phyloP scores from a whole-genome alignment of 2,329 filamentous ascomycete species.

The Monosporascus ibericus region DNA sequence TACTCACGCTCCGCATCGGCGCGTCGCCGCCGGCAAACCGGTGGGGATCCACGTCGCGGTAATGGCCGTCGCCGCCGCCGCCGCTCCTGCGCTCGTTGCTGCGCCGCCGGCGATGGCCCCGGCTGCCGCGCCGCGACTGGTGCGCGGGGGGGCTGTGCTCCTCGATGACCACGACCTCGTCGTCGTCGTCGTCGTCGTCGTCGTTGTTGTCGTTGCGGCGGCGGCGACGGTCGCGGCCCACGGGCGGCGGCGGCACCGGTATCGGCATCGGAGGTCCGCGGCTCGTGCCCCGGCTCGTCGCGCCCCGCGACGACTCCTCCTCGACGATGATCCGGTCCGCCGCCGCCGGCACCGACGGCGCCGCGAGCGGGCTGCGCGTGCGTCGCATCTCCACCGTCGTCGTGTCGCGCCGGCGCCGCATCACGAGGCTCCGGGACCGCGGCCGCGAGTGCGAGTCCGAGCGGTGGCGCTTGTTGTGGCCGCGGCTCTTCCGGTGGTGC shows the following conservation, averaged over 20 bases:
- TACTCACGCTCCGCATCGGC: conserved; percentile 24
- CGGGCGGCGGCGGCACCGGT: background rate
- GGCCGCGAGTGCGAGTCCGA: background rate
- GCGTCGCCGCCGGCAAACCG: conserved; percentile 25
- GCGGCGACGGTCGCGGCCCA: background rate
- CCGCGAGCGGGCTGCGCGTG: too few relatives aligned
- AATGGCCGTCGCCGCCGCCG: conserved; percentile 5
- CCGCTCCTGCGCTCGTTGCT: conserved; percentile 17
- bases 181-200: conserved; percentile 15
- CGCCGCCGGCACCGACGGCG: background rate
- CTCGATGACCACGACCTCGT: conserved; percentile 34
- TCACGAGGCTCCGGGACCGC: background rate
- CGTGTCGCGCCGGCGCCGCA: too few relatives aligned
- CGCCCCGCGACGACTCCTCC: conserved; percentile 13
- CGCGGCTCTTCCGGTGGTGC: conserved; percentile 4
- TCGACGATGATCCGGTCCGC: conserved; percentile 25
- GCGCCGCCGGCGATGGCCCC: conserved; percentile 13
- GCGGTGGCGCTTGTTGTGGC: background rate
- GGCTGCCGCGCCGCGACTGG: conserved; percentile 18
- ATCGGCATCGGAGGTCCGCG: background rate
- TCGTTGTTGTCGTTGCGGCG: conserved; percentile 6
- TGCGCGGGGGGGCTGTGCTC: conserved; percentile 26
- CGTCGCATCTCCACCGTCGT: too few relatives aligned
- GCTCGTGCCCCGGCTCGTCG: conserved; percentile 3
- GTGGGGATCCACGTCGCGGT: conserved; percentile 26